Conservation (phyloP, 805 yeast species). For the Naumovozyma castellii region DNA sequence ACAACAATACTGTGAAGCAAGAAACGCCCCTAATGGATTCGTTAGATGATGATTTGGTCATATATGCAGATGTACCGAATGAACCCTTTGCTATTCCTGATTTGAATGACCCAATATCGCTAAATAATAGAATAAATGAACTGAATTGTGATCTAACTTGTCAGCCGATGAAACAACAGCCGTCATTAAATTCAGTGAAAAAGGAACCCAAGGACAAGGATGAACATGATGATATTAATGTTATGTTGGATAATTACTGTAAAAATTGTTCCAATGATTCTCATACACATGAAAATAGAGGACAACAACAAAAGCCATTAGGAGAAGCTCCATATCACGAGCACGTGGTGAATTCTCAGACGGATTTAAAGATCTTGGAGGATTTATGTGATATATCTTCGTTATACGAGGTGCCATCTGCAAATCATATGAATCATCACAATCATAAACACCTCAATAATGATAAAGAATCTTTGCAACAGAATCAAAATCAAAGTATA, state of each 20-base stretch:
- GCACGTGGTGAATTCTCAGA: conserved; percentile 18
- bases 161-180: conserved; percentile 5
- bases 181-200: neutral
- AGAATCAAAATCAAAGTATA: conserved; percentile 1
- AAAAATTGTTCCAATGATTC: conserved; percentile 12
- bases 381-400: conserved; percentile 29
- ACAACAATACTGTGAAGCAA: neutral
- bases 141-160: conserved; percentile 24
- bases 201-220: neutral
- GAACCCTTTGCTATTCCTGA: neutral
- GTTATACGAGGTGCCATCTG: conserved; percentile 28
- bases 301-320: too few relatives aligned
- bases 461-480: too few relatives aligned
- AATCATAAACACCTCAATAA: conserved; percentile 9
- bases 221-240: conserved; percentile 8
- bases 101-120: neutral
- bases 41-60: neutral
- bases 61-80: neutral
- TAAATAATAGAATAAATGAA: neutral
- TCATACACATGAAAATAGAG: too few relatives aligned
- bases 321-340: conserved; percentile 10
- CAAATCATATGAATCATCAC: conserved; percentile 25
- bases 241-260: conserved; percentile 29
- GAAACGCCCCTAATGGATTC: neutral
- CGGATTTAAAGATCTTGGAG: conserved; percentile 24